phyloP scores from a whole-genome alignment of 345 rosid genomes.

The Populus simonii region DNA sequence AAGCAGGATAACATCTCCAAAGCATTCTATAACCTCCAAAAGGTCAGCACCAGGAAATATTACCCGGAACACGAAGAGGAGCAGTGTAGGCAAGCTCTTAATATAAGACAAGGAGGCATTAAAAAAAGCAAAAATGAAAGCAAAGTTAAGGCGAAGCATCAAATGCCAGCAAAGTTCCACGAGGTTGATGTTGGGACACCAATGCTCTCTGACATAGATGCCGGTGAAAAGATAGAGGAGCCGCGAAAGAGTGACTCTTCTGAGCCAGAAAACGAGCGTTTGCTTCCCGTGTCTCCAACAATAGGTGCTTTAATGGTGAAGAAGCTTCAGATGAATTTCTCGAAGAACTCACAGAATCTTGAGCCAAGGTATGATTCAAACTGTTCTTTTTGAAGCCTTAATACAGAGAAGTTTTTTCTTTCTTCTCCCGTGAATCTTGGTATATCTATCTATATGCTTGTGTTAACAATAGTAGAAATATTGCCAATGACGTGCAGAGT shows the following conservation, averaged over 20 bases:
- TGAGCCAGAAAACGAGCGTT: constrained; percentile 64
- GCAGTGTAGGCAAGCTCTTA: constrained; percentile 68
- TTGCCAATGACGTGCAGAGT: constrained; percentile 34
- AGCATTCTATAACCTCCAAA: constrained; percentile 50
- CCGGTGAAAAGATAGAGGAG: constrained; percentile 54
- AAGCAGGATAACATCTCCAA: constrained; percentile 50
- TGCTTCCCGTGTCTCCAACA: constrained; percentile 38
- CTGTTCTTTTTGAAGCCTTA: not conserved
- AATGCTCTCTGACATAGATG: constrained; percentile 44
- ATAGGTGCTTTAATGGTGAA: constrained; percentile 39
- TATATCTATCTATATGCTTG: not conserved
- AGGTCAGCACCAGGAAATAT: constrained; percentile 47
- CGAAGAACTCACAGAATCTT: constrained; percentile 49
- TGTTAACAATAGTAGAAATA: not conserved
- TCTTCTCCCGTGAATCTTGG: not conserved
- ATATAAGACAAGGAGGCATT: constrained; percentile 73
- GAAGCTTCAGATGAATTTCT: constrained; percentile 45
- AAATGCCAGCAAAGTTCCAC: constrained; percentile 50
- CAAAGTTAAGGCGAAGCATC: constrained; percentile 63
- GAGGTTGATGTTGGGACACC: constrained; percentile 47
- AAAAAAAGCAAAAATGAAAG: constrained; percentile 60
- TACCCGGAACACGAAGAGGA: constrained; percentile 74
- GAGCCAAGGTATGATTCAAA: constrained; percentile 54
- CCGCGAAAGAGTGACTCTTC: constrained; percentile 58
- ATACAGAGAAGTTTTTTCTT: not conserved